A percentile compares a stretch with the other conserved stretches of the same genome.
phyloP scores from a whole-genome alignment of 139 green algal species.

The Chlamydomonas urium region DNA sequence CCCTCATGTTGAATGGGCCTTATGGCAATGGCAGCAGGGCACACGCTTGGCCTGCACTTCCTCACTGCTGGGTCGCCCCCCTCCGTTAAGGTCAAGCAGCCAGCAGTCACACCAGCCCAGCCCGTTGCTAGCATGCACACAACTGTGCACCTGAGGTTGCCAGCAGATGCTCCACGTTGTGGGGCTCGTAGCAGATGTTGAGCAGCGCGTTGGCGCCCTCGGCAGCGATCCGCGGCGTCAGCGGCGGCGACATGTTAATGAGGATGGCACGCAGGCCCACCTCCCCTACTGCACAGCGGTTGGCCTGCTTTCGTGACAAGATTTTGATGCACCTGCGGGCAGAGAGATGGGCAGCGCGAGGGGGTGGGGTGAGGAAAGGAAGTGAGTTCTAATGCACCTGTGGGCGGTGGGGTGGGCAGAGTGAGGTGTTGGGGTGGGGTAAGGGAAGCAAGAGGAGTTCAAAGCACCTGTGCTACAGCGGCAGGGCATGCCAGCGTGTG shows the following conservation, averaged over 20 bases:
- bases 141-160: no score
- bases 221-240: slow-evolving; percentile 19
- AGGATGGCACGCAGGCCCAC: slow-evolving; percentile 28
- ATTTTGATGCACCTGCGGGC: slow-evolving; percentile 52
- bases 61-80: no score
- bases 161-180: slow-evolving; percentile 31
- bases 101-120: no score
- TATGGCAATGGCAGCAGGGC: no score
- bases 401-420: neutral
- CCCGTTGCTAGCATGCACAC: no score
- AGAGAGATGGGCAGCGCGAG: neutral
- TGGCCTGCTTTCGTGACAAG: slow-evolving; percentile 54
- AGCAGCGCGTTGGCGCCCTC: slow-evolving; percentile 63
- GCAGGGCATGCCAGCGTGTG: neutral
- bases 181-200: slow-evolving; percentile 71
- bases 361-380: neutral
- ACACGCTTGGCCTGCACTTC: no score
- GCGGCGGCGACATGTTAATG: slow-evolving; percentile 14
- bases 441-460: neutral
- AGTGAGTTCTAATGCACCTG: neutral
- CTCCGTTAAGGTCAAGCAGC: no score
- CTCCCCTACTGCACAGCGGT: slow-evolving; percentile 37
- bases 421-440: no score
- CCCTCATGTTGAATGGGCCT: no score
- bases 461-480: neutral